Evolutionary conservation across 2,329 filamentous ascomycete species (phyloP).

Genomic region (Paracoccidioides lutzii): DNA sequence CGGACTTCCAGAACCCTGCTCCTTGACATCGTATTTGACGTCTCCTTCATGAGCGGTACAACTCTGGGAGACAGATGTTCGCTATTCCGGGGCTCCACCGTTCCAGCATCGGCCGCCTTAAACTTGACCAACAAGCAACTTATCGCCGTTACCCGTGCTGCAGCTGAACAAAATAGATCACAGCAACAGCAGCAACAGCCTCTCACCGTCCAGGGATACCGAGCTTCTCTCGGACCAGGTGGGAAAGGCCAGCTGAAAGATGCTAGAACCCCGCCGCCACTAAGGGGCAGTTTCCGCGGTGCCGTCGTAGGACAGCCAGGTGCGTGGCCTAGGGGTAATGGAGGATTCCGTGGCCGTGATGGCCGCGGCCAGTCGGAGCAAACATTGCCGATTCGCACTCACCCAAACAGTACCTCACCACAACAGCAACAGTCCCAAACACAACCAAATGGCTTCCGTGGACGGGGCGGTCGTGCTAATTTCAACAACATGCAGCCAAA

Average conservation of each 20-base stretch:
- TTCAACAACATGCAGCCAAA: neutral
- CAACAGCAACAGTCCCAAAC: neutral
- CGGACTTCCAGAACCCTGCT: constrained; percentile 70
- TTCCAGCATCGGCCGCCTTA: constrained; percentile 73
- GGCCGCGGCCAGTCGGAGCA: constrained; percentile 21
- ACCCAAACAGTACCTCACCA: constrained; percentile 5
- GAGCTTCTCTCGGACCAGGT: constrained; percentile 43
- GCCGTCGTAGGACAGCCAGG: constrained; percentile 39
- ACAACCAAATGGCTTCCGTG: neutral
- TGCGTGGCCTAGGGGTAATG: constrained; percentile 21
- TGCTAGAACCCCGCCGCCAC: constrained; percentile 43
- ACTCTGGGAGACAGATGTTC: constrained; percentile 81
- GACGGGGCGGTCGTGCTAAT: constrained; percentile 4
- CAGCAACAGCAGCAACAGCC: constrained; percentile 48
- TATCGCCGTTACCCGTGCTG: constrained; percentile 41
- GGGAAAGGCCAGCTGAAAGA: constrained; percentile 49
- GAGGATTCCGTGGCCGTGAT: constrained; percentile 26
- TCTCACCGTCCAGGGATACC: constrained; percentile 44
- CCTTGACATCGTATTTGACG: constrained; percentile 86
- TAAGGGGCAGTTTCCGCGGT: constrained; percentile 46
- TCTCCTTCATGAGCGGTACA: constrained; percentile 93
- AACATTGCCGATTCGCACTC: constrained; percentile 15
- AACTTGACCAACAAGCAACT: constrained; percentile 78
- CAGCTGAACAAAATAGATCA: constrained; percentile 23
- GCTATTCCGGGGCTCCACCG: constrained; percentile 86